phyloP scores from a whole-genome alignment of 345 rosid species.

The Eucalyptus sideroxylon region DNA sequence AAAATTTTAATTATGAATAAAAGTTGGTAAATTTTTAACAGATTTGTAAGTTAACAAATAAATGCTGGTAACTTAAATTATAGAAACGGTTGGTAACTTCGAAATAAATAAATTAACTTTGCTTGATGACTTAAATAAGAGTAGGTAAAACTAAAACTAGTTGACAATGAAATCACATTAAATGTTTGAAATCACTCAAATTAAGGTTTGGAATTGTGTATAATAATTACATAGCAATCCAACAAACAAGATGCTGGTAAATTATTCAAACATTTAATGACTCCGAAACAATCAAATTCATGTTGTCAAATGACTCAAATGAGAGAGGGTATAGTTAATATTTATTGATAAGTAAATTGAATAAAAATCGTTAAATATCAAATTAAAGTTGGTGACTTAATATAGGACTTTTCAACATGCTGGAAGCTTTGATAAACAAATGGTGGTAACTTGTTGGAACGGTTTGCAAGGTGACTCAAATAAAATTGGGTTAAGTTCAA shows the following conservation, averaged over 20 bases:
- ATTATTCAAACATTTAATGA: neutral
- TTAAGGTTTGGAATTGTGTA: neutral
- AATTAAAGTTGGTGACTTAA: neutral
- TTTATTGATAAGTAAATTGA: neutral
- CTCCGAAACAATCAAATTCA: neutral
- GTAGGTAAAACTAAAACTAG: neutral
- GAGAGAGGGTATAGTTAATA: neutral
- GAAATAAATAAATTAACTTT: neutral
- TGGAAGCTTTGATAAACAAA: neutral
- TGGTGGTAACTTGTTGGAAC: neutral
- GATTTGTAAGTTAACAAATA: neutral
- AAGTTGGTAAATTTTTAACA: neutral
- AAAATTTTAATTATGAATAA: neutral
- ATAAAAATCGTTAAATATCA: neutral
- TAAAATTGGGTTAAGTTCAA: neutral
- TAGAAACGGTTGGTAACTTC: neutral
- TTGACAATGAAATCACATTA: neutral
- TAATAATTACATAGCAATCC: neutral
- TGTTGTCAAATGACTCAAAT: neutral
- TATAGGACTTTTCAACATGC: neutral
- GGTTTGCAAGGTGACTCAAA: neutral
- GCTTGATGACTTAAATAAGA: neutral
- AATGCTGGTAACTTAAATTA: neutral
- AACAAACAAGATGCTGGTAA: neutral
- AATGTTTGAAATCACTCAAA: neutral